These are phyloP conservation scores for Oldenlandia corymbosa DNA, from an alignment of 257 asterid species.

Conservation along the genomic window DNA sequence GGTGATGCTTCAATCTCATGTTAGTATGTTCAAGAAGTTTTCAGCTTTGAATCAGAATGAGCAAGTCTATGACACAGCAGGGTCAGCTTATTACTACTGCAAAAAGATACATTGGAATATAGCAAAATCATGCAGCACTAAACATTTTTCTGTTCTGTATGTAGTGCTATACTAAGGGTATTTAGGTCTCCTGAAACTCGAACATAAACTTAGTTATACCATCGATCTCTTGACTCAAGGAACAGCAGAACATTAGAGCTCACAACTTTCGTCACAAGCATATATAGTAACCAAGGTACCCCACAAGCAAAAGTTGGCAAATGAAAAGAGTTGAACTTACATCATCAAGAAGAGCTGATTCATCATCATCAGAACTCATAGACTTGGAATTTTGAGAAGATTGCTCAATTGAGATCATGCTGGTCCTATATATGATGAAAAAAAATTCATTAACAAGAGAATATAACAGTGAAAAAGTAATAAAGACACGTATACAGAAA, in stretches of 20 bases:
- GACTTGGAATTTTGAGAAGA: neutral
- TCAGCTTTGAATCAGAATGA: neutral
- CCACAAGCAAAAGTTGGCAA: neutral
- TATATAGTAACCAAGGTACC: neutral
- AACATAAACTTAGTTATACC: neutral
- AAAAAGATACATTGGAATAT: neutral
- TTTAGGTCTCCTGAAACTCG: neutral
- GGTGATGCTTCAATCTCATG: neutral
- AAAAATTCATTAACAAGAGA: neutral
- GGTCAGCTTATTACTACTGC: neutral
- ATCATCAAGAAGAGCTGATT: neutral
- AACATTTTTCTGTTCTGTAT: neutral
- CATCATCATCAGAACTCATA: constrained; percentile 5
- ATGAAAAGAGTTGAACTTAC: constrained; percentile 1
- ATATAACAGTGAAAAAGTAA: neutral
- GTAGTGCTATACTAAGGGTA: neutral
- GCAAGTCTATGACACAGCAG: neutral
- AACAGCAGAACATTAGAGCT: neutral
- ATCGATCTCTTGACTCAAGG: neutral
- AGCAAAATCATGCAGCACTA: neutral
- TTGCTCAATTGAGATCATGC: neutral
- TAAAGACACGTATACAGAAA: neutral
- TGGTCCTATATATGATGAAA: too few relatives aligned
- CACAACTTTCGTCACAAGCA: neutral
- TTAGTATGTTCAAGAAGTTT: neutral